Percentiles rank a stretch among this genome's conserved stretches.
Evolutionary conservation across 2,329 filamentous ascomycete species (phyloP).

Genomic region (Ceratocystis harringtonii): DNA sequence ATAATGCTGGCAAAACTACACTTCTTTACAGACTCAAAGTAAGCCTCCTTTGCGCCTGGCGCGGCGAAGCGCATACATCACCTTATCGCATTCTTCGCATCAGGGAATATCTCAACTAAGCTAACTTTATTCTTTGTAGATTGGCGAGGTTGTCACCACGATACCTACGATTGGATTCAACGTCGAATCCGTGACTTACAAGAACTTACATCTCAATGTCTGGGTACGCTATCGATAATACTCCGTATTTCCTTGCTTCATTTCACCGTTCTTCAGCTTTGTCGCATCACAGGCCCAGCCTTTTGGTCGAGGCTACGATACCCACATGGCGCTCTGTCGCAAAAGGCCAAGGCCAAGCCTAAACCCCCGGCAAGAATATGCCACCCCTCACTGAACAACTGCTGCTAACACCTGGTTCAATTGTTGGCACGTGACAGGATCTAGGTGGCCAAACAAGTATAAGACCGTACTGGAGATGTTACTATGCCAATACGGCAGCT

Average conservation of each 20-base stretch:
- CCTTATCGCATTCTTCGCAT: conserved; percentile 4
- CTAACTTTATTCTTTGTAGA: conserved; percentile 36
- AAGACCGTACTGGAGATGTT: conserved; percentile 96
- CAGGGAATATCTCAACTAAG: conserved; percentile 2
- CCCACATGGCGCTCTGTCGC: neutral
- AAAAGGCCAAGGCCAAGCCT: neutral
- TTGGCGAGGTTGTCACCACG: conserved; percentile 96
- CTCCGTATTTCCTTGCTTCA: neutral
- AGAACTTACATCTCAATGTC: conserved; percentile 96
- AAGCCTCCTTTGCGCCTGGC: conserved; percentile 13
- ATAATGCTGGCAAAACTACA: conserved; percentile 97
- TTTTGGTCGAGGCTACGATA: conserved; percentile 7
- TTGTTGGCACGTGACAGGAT: conserved; percentile 40
- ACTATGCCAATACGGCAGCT: conserved; percentile 96
- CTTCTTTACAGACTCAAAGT: conserved; percentile 93
- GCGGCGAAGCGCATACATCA: neutral
- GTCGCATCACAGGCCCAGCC: neutral
- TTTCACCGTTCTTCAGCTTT: neutral
- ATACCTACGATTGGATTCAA: conserved; percentile 99
- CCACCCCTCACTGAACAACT: neutral
- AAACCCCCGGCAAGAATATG: too few species aligned
- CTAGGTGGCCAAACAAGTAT: conserved; percentile 97
- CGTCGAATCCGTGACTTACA: conserved; percentile 96
- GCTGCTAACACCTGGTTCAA: conserved; percentile 17
- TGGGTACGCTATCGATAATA: conserved; percentile 48